Evolutionary conservation across 2,329 filamentous ascomycete genomes (phyloP), one percentile per base, ranked within the genome.

Genomic region (Nectriaceae sp.): DNA sequence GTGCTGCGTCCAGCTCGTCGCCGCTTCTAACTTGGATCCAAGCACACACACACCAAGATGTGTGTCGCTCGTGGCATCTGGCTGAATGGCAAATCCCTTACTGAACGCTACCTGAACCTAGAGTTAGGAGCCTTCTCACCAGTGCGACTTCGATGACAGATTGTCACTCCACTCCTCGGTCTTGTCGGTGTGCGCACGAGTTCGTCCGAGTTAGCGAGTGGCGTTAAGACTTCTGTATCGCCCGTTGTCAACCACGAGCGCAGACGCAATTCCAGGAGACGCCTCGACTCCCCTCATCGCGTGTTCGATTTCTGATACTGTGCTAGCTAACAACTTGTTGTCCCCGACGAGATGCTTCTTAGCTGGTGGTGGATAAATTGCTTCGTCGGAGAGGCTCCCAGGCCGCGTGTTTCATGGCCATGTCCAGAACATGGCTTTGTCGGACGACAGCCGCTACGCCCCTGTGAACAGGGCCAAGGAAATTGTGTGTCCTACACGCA

Each of bases 401-500:
- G 47, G 43, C 47, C 47, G 52, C 47, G 45, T 40, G 59, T 62
- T 62, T 62, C 59, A 62, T 47, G 54, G 43, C 54, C 57, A 53
- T 53, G 57, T 40, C 20, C 26, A 20, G 45, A 20, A 38, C 42
- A 40, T 44, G 29, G 46, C 45, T 46, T 49, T 50, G 44, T 59
- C 44, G 50, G 44, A 53, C 47, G 21, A 39, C 16, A 50, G 52
- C 50, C 53, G 44, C 45, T 48, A 50, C 48, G 46, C 38, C 36
- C 52, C 55, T 44, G 50, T 44, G 39, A 37, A 44, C 38, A 38
- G 46, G 43, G 46, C 44, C 42, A 29, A 42, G 59, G 55, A 62
- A 54, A 62, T 62, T 62, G 49, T 53, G 20, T 53, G 41, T 50
- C 50, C 37, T 37, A 44, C 16, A 29, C 40, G 26, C 18, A 21